Base-by-base conservation (phyloP, 2,329 filamentous ascomycete species). In the Alternaria sp. region DNA sequence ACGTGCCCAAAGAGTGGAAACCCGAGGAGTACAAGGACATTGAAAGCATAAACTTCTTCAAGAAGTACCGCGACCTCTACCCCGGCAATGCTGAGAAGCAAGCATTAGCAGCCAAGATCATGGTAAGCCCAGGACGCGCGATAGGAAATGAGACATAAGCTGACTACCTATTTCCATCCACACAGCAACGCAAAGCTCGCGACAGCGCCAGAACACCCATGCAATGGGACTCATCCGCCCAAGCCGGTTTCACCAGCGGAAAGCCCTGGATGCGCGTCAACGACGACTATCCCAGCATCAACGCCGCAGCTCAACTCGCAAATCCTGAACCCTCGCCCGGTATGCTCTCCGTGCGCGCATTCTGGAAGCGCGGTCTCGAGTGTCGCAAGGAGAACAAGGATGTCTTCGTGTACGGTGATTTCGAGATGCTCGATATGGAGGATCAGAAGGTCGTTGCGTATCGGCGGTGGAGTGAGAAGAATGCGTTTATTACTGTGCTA, bases 161-260 rank as follows among this genome's bases (percentile, higher is more conserved):
- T 40, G 36, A 40, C 36, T 17, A 40, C n/a, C 1, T 17, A 17
- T 1, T 17, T 2, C 6, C 3, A 40, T 6, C 4, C 2, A 17
- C 1, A 10, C 36, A 40, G 36, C 85, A 88, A 62, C 81, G 84
- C 64, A 86, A 91, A 58, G 88, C 85, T n/a, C 83, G 89, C 45
- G 90, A 92, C 75, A 87, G 91, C 71, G 86, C 88, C 10, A 83
- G 90, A 15, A 86, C 87, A 5, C 90, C 90, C 0, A 87, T 93
- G 80, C 89, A 91, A 70, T 92, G 90, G 90, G 83, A 84, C 54
- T 79, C 75, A 2, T 78, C 80, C 0, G 71, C 82, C 1, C 85
- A 89, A 66, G 87, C 86, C 0, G 90, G 90, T 3, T 92, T 92
- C 80, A 89, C 88, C 7, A 77, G 80, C 12, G 83, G 82, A 0